Evolutionary conservation across 441 rosid species (phyloP).

Genomic region (Adansonia madagascariensis): DNA sequence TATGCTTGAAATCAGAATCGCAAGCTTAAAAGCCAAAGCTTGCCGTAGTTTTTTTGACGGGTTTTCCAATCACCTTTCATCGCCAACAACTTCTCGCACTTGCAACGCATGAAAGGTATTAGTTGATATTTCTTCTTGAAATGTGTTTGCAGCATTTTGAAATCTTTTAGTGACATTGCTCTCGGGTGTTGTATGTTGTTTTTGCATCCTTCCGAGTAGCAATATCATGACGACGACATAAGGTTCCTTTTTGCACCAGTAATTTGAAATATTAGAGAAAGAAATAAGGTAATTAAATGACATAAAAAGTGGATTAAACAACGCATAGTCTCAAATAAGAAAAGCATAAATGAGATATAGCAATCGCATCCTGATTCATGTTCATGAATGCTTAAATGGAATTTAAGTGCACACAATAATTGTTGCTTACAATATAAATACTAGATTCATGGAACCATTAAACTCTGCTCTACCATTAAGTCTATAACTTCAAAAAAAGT

Average conservation of each 20-base stretch:
- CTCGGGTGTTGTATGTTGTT: constrained; percentile 72
- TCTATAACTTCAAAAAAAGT: too few relatives aligned
- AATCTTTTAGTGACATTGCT: constrained; percentile 79
- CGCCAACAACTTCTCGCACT: constrained; percentile 70
- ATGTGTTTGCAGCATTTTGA: constrained; percentile 76
- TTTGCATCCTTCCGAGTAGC: constrained; percentile 73
- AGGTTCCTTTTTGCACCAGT: constrained; percentile 42
- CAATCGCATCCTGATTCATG: constrained; percentile 83
- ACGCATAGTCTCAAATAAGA: constrained; percentile 13
- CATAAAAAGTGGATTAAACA: constrained; percentile 10
- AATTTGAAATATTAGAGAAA: constrained; percentile 50
- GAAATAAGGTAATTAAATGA: constrained; percentile 10
- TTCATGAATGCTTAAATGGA: constrained; percentile 31
- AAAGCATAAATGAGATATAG: constrained; percentile 16
- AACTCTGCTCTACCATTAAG: too few relatives aligned
- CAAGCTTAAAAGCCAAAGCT: constrained; percentile 83
- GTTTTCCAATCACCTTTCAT: constrained; percentile 87
- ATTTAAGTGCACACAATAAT: constrained; percentile 34
- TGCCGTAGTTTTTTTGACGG: constrained; percentile 82
- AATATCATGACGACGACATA: constrained; percentile 53
- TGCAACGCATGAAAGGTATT: constrained; percentile 62
- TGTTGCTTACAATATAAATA: constrained; percentile 77
- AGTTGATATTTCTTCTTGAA: constrained; percentile 77
- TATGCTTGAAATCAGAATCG: constrained; percentile 85
- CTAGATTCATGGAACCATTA: constrained; percentile 37